Evolutionary conservation across 345 rosid genomes (phyloP), one percentile per base, ranked within the genome.

Genomic region (Camelina laxa): DNA sequence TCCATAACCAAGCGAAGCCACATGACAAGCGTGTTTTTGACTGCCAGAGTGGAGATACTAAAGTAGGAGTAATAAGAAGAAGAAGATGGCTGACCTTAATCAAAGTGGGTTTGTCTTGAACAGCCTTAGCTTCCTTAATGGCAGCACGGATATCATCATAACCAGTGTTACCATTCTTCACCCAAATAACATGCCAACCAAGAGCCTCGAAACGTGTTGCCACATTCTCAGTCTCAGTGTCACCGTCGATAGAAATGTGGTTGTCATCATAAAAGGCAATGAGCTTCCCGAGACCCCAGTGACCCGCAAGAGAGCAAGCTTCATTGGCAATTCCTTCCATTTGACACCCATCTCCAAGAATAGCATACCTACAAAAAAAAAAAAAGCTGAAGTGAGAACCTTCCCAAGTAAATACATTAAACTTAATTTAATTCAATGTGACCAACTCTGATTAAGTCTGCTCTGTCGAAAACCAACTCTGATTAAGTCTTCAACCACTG

Each of bases 61-160:
- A 55, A 53, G 3, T 10, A 24, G 3, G 42, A 69, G 53, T 17
- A 30, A 66, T n/a, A n/a, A n/a, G n/a, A n/a, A n/a, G n/a, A n/a
- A 56, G 64, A 35, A 48, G 13, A 16, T 47, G 59, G 69, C 9
- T 76, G 61, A 93, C 95, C 94, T 87, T 90, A 64, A 93, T 88
- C 85, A 89, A 58, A 70, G 94, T 88, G 42, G 99, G 99, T 64
- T 88, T 92, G 84, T 95, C 98, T 66, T 67, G 89, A 33, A 95
- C 94, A 61, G 98, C 82, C 85, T 95, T 95, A 50, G 99, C 99
- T 84, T 95, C 98, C 89, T 88, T 88, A 54, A 95, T 89, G 73
- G 99, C 99, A 80, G 98, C 97, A 61, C 98, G 92, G 60, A 95
- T 90, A 7, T 92, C 98, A 79, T 92, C 98, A 72, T 90, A 95